phyloP scores from a whole-genome alignment of 2,329 filamentous ascomycete genomes.

The Venturia nashicola region DNA sequence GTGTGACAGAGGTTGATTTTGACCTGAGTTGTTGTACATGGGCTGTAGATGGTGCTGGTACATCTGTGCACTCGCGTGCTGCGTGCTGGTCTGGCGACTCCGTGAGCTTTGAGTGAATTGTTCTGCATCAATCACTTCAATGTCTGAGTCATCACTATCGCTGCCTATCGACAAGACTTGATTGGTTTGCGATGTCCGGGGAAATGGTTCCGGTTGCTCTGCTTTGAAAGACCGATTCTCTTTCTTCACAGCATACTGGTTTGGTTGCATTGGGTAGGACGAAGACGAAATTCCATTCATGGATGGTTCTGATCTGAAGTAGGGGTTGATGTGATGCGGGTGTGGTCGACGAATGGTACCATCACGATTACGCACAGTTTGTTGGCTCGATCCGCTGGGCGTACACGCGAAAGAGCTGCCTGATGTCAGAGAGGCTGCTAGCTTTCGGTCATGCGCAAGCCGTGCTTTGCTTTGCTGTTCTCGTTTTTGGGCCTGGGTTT shows the following conservation, averaged over 20 bases:
- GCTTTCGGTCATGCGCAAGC: neutral
- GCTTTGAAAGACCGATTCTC: neutral
- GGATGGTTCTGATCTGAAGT: neutral
- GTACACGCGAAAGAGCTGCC: neutral
- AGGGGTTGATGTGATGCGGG: neutral
- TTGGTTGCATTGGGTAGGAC: neutral
- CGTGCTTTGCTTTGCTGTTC: neutral
- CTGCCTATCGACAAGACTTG: neutral
- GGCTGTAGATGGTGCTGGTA: neutral
- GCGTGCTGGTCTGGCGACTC: neutral
- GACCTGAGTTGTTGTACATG: neutral
- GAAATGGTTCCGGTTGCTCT: neutral
- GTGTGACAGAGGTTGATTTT: neutral
- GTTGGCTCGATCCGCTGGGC: neutral
- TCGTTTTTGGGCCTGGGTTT: neutral
- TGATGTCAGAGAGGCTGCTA: neutral
- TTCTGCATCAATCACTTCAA: slow-evolving; percentile 1
- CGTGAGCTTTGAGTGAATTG: neutral
- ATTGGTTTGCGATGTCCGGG: neutral
- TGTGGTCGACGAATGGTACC: neutral
- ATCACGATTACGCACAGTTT: neutral
- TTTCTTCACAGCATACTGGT: neutral
- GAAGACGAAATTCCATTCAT: neutral
- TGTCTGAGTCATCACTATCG: slow-evolving; percentile 4
- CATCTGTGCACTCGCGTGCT: neutral